phyloP scores from a whole-genome alignment of 805 yeast species.

The Wickerhamomyces strasburgensis region DNA sequence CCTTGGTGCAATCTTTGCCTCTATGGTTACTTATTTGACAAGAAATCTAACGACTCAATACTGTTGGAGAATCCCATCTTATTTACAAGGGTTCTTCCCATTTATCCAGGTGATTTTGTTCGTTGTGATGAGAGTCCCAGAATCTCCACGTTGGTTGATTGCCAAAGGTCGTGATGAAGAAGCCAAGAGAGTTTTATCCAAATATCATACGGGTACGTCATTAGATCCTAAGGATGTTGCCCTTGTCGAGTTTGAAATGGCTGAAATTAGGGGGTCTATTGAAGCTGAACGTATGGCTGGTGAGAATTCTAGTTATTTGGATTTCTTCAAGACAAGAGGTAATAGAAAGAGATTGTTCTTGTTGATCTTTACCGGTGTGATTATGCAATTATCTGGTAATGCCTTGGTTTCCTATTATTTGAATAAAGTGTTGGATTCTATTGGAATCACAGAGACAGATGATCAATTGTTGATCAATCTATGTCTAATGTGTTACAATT shows the following conservation, averaged over 20 bases:
- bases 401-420: slow-evolving; percentile 48
- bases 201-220: slow-evolving; percentile 34
- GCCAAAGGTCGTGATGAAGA: slow-evolving; percentile 36
- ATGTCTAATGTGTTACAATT: slow-evolving; percentile 42
- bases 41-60: slow-evolving; percentile 26
- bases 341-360: slow-evolving; percentile 38
- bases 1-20: slow-evolving; percentile 46
- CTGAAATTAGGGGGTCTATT: slow-evolving; percentile 35
- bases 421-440: slow-evolving; percentile 43
- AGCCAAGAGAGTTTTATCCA: slow-evolving; percentile 37
- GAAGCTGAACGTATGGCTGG: slow-evolving; percentile 35
- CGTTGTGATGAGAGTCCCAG: slow-evolving; percentile 37
- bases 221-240: slow-evolving; percentile 17
- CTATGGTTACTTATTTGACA: slow-evolving; percentile 23
- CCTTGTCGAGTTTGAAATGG: slow-evolving; percentile 34
- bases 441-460: slow-evolving; percentile 44
- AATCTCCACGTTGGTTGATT: slow-evolving; percentile 43
- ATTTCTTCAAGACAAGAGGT: slow-evolving; percentile 30
- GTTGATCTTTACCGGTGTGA: slow-evolving; percentile 27
- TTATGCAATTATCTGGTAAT: slow-evolving; percentile 46
- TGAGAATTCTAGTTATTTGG: slow-evolving; percentile 29
- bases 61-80: slow-evolving; percentile 53
- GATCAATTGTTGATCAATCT: slow-evolving; percentile 45
- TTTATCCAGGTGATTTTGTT: slow-evolving; percentile 33
- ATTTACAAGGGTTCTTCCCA: slow-evolving; percentile 45